Percentiles rank a stretch among this genome's conserved stretches.
These are phyloP conservation scores for Coniosporium tulheliwenetii DNA, from an alignment of 2,329 filamentous ascomycete species.

Conservation along the genomic window DNA sequence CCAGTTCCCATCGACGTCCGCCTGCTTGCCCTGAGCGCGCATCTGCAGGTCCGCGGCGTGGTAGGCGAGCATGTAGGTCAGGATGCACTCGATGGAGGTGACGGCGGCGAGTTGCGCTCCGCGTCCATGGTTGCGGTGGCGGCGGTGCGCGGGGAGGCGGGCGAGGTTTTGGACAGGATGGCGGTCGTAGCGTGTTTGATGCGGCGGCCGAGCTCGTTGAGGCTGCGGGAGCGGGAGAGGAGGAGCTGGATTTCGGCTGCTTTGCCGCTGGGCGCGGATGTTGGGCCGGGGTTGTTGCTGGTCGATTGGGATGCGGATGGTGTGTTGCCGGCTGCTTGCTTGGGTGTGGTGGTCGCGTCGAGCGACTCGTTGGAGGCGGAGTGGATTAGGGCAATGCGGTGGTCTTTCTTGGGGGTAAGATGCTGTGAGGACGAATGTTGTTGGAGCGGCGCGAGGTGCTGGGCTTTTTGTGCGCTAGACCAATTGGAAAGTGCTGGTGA, in stretches of 20 bases:
- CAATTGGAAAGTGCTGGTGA: conserved; percentile 6
- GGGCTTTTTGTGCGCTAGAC: conserved; percentile 8
- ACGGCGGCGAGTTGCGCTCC: conserved; percentile 22
- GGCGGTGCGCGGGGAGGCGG: conserved; percentile 7
- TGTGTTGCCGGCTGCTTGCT: conserved; percentile 7
- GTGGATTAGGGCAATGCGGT: conserved; percentile 7
- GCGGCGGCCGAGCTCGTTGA: conserved; percentile 22
- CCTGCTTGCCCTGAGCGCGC: not conserved
- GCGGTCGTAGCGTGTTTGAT: conserved; percentile 30
- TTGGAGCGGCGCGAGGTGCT: conserved; percentile 3
- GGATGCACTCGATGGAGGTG: conserved; percentile 27
- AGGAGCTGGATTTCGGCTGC: conserved; percentile 5
- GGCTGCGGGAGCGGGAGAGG: conserved; percentile 4
- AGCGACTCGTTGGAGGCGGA: conserved; percentile 4
- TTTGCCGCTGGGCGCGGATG: not conserved
- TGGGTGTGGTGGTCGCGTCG: conserved; percentile 5
- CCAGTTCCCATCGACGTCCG: not conserved
- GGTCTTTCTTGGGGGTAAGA: conserved; percentile 12
- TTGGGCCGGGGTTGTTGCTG: conserved; percentile 8
- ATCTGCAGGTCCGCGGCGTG: not conserved
- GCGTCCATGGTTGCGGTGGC: conserved; percentile 9
- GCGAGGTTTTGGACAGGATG: conserved; percentile 11
- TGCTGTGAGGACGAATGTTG: too few species aligned
- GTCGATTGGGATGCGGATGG: conserved; percentile 7
- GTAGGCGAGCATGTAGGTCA: conserved; percentile 14